Evolutionary conservation across 768 basidiomycete genomes (phyloP).

Genomic region (Cystobasidium tubakii): DNA sequence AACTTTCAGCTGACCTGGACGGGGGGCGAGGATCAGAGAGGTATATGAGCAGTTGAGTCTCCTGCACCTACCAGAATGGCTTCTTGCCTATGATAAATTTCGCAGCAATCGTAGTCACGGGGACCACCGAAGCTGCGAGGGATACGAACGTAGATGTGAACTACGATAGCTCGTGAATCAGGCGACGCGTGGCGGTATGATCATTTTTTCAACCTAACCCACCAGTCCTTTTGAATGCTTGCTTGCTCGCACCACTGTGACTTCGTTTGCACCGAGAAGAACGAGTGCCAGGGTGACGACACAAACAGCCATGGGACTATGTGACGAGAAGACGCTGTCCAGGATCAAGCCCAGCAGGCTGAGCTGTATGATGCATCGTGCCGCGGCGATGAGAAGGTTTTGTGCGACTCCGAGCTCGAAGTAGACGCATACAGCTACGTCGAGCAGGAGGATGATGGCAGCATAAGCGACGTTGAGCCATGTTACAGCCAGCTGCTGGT

Average conservation of each 20-base stretch:
- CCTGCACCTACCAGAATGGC: constrained; percentile 6
- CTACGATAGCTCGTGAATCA: not conserved
- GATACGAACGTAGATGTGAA: not conserved
- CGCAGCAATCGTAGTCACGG: constrained; percentile 7
- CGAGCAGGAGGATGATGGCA: not conserved
- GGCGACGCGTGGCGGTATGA: no score
- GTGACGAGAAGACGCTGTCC: constrained; percentile 13
- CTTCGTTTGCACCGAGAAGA: constrained; percentile 28
- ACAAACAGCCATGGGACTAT: not conserved
- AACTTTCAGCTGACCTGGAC: constrained; percentile 65
- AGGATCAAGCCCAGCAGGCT: constrained; percentile 19
- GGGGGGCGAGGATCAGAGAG: constrained; percentile 61
- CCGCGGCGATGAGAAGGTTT: constrained; percentile 15
- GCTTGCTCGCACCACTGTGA: constrained; percentile 2
- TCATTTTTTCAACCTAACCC: not conserved
- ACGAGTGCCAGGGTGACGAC: not conserved
- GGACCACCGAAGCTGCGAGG: constrained; percentile 11
- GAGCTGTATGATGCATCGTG: constrained; percentile 27
- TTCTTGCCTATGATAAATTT: constrained; percentile 1
- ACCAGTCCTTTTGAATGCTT: constrained; percentile 24
- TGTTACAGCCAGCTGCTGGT: not conserved
- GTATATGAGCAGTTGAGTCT: not conserved
- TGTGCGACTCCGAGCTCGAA: constrained; percentile 5
- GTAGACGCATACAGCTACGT: constrained; percentile 18
- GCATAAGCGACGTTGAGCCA: constrained; percentile 25